Evolutionary conservation across 192 early-diverging fungal species (phyloP), one percentile per base, ranked within the genome.

Genomic region (Lobulomyces angularis): DNA sequence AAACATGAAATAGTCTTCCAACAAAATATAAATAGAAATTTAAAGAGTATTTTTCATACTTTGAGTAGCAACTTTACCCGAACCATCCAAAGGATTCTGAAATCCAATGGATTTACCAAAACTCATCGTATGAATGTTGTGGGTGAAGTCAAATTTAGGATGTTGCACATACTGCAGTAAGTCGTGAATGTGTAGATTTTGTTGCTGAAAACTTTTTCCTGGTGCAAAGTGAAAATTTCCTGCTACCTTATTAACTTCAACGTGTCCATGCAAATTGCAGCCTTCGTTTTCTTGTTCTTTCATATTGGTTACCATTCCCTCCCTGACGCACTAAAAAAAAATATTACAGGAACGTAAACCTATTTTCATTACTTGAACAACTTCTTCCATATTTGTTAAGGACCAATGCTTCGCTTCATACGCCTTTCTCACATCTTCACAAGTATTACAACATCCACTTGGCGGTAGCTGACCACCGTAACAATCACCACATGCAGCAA

Each of bases 181-280:
- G 41, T 89, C 86, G 51, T 89, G 86, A 6, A 86, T 65, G 47
- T 89, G 86, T 67, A 81, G 69, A 17, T 62, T 56, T 25, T 56
- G 55, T n/a, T 69, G 66, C 43, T 79, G 62, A 55, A 86, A 85
- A 50, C 58, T 74, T 34, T 80, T 75, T 33, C 93, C 90, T 8
- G 90, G 88, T 6, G 88, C 82, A 56, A 94, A 74, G 59, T 92
- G 93, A 50, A 92, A 81, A 47, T 90, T 91, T 28, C 93, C 93
- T 16, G 83, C 64, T 7, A 92, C 86, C 64, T 90, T 90, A 61
- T 90, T 92, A 27, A 97, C 85, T 26, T 69, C 54, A 17, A 93
- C 51, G 35, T 62, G 59, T 3, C 93, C 93, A 18, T 69, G 66
- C 27, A 97, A 59, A 45, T 82, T 75, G 54, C 93, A 97, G 16